Evolutionary conservation across 192 early-diverging fungal genomes (phyloP).

Genomic region (Cladochytrium replicatum): DNA sequence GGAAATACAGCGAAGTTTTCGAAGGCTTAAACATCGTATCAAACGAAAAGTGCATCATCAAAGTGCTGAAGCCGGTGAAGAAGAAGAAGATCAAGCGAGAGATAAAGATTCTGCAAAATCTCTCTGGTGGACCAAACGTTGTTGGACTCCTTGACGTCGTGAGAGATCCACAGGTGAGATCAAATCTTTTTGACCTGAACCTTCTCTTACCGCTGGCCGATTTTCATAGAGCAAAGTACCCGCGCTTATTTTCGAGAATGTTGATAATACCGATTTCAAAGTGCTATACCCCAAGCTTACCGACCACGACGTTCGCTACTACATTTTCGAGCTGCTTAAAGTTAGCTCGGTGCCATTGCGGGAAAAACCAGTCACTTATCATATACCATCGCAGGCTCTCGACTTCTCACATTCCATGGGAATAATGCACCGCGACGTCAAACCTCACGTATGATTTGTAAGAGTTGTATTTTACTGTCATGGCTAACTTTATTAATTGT

Average conservation of each 20-base stretch:
- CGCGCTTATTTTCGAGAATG: conserved; percentile 75
- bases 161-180: conserved; percentile 73
- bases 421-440: conserved; percentile 90
- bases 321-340: conserved; percentile 80
- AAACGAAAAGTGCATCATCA: conserved; percentile 92
- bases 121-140: conserved; percentile 89
- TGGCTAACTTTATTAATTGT: no score
- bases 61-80: conserved; percentile 98
- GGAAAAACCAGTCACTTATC: background rate
- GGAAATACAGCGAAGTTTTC: conserved; percentile 99
- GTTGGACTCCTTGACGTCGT: conserved; percentile 90
- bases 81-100: conserved; percentile 99
- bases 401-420: conserved; percentile 83
- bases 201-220: background rate
- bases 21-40: conserved; percentile 81
- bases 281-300: conserved; percentile 74
- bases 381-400: conserved; percentile 45
- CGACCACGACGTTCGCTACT: conserved; percentile 78
- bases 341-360: no score
- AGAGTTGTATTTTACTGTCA: no score
- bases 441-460: no score
- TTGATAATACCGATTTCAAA: conserved; percentile 88
- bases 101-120: conserved; percentile 97
- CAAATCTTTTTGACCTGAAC: background rate
- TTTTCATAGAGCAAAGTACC: conserved; percentile 64